Base-by-base conservation (phyloP, 2,329 filamentous ascomycete species). In the Neodidymelliopsis sp. region DNA sequence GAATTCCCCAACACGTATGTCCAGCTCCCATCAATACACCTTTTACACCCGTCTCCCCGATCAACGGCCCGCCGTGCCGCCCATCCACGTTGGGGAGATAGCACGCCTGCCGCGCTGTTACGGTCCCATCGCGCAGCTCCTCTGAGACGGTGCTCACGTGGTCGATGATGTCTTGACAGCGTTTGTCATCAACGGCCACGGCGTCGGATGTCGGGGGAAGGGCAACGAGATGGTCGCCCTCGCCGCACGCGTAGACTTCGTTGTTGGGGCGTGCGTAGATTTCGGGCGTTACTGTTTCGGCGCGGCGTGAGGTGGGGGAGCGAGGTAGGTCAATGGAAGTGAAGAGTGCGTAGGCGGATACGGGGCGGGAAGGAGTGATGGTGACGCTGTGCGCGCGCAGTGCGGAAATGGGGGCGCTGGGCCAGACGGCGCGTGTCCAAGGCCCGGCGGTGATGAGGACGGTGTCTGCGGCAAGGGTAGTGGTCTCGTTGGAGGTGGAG, bases 1-100 rank as follows among this genome's bases (percentile, higher is more conserved):
- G 93, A 16, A 99, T 96, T 0, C 94, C 94, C 94, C 94, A 99
- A 75, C 93, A 97, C 1, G 91, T 96, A 77, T 99, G 94, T 0
- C 94, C 94, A 0, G 90, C 83, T 0, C 94, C 94, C 51, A 97
- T 79, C 71, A 88, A 87, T 31, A 97, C 65, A 0, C 92, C 91
- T 6, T 84, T 82, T 0, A 87, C 84, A 2, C 82, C 81, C 6
- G 91, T 92, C 42, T 81, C 77, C 0, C 94, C 94, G 18, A 97
- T 82, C 38, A 97, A 73, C 4, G 94, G 93, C 0, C n/a, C n/a
- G 84, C 85, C n/a, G 86, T 73, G 16, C 72, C 75, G 9, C 70
- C 74, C 2, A 74, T 70, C 75, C 51, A 92, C 88, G 58, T 87
- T 89, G 1, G 94, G 94, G 38, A 99, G 78, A 74, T 99, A 99